phyloP scores from a whole-genome alignment of 2,329 filamentous ascomycete species.

The Claviceps spartinae region DNA sequence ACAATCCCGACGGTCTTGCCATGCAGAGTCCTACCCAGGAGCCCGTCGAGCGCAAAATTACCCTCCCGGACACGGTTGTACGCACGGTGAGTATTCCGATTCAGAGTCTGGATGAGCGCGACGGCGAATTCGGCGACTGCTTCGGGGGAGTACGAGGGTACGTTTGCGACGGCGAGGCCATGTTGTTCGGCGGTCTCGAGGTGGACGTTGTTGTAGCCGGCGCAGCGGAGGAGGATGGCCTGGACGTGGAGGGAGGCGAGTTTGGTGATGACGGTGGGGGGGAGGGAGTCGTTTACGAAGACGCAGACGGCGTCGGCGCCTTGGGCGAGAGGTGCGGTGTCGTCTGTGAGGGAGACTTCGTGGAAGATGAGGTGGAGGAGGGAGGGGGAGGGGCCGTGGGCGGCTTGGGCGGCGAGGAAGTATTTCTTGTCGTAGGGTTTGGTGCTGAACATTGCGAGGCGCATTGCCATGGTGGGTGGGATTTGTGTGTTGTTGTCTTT shows the following conservation, averaged over 20 bases:
- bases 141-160: conserved; percentile 55
- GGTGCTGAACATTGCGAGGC: conserved; percentile 49
- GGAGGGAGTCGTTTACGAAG: conserved; percentile 53
- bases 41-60: conserved; percentile 52
- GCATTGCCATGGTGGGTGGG: conserved; percentile 24
- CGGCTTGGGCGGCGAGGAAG: conserved; percentile 29
- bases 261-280: conserved; percentile 33
- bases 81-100: conserved; percentile 53
- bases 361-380: conserved; percentile 45
- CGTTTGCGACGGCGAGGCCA: conserved; percentile 49
- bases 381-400: conserved; percentile 28
- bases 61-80: conserved; percentile 56
- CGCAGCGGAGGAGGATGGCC: conserved; percentile 51
- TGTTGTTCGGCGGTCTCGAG: conserved; percentile 38
- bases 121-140: conserved; percentile 57
- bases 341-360: conserved; percentile 39
- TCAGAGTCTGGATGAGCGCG: conserved; percentile 52
- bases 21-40: conserved; percentile 46
- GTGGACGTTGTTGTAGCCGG: conserved; percentile 56
- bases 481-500: not conserved
- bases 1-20: conserved; percentile 55
- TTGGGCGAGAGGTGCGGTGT: conserved; percentile 41
- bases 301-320: conserved; percentile 47
- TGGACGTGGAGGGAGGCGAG: conserved; percentile 37
- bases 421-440: conserved; percentile 49